Evolutionary conservation across 2,329 filamentous ascomycete species (phyloP).

Genomic region (Colletotrichum cordylinicola): DNA sequence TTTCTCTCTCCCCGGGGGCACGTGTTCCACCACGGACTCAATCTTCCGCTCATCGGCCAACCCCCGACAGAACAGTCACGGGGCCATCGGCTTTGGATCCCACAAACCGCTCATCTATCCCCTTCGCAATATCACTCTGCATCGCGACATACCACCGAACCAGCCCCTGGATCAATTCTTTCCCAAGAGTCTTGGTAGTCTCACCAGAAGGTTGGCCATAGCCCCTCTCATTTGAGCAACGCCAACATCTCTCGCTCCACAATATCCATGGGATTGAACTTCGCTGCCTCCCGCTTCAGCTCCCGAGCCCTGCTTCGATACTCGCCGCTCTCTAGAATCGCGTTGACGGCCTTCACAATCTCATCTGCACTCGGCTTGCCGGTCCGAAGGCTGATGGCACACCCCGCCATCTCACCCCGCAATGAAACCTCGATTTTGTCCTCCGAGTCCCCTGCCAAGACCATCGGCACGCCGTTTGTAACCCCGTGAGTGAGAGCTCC

Average conservation of each 20-base stretch:
- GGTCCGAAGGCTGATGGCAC: slow-evolving; percentile 48
- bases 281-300: slow-evolving; percentile 13
- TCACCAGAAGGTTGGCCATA: neutral
- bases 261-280: neutral
- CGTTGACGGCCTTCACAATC: slow-evolving; percentile 33
- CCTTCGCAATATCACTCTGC: neutral
- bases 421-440: slow-evolving; percentile 43
- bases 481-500: slow-evolving; percentile 51
- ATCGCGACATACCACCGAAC: neutral
- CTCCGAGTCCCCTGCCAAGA: slow-evolving; percentile 46
- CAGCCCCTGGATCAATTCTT: neutral
- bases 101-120: neutral
- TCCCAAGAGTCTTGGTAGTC: neutral
- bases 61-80: neutral
- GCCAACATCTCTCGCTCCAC: neutral
- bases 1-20: neutral
- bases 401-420: slow-evolving; percentile 46
- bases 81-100: neutral
- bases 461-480: slow-evolving; percentile 50
- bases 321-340: slow-evolving; percentile 30
- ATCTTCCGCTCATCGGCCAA: neutral
- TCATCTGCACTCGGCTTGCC: slow-evolving; percentile 32
- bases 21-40: neutral
- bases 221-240: neutral
- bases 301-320: slow-evolving; percentile 34